Percentiles rank a stretch among this genome's conserved stretches.
phyloP scores from a whole-genome alignment of 2,329 filamentous ascomycete genomes.

The Microthyrium microscopicum region DNA sequence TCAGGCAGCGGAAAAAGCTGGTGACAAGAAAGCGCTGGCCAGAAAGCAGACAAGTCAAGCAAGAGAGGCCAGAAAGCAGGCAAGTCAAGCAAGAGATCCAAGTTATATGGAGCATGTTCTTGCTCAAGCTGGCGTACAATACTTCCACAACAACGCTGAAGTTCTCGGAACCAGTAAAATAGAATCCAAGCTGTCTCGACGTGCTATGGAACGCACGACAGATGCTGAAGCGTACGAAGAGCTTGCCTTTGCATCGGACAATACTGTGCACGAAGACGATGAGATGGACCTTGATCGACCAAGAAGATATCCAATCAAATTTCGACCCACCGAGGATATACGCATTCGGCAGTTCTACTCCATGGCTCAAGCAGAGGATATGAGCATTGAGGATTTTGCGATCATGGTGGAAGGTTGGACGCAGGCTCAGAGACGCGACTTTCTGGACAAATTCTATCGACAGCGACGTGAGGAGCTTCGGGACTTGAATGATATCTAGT shows the following conservation, averaged over 20 bases:
- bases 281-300: slow-evolving; percentile 17
- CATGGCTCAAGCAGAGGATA: slow-evolving; percentile 58
- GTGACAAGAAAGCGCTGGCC: slow-evolving; percentile 19
- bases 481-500: too few relatives aligned
- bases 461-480: slow-evolving; percentile 44
- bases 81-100: slow-evolving; percentile 43
- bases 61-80: slow-evolving; percentile 61
- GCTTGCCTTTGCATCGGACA: too few relatives aligned
- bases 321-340: slow-evolving; percentile 53
- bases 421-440: slow-evolving; percentile 62
- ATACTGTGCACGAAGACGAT: slow-evolving; percentile 9
- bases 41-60: slow-evolving; percentile 25
- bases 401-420: slow-evolving; percentile 83
- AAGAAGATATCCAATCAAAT: slow-evolving; percentile 27
- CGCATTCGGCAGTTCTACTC: slow-evolving; percentile 72
- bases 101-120: slow-evolving; percentile 83
- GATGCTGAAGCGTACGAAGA: slow-evolving; percentile 10
- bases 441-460: slow-evolving; percentile 65
- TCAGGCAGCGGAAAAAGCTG: slow-evolving; percentile 20
- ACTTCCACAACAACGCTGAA: slow-evolving; percentile 92
- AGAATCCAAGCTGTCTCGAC: slow-evolving; percentile 68
- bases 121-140: slow-evolving; percentile 73
- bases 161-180: slow-evolving; percentile 84
- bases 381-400: slow-evolving; percentile 76
- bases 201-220: slow-evolving; percentile 46